Conservation (phyloP, 768 basidiomycete genomes). For the Grammothele lineata region DNA sequence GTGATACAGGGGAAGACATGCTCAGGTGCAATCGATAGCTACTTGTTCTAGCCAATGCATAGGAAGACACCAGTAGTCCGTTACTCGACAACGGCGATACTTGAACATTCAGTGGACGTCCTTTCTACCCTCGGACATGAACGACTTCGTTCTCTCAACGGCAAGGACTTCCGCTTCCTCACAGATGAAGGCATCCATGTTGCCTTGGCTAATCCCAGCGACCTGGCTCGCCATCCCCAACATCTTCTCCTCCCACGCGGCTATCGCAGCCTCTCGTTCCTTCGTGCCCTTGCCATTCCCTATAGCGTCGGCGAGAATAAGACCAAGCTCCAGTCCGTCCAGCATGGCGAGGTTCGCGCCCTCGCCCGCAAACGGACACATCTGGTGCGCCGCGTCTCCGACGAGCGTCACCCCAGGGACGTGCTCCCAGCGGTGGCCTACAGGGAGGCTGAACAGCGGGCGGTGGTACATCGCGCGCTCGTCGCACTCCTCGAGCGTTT, state of each 20-base stretch:
- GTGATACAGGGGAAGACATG: too few relatives aligned
- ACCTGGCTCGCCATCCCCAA: neutral
- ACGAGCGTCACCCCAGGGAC: conserved; percentile 5
- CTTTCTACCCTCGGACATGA: too few relatives aligned
- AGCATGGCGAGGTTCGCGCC: conserved; percentile 34
- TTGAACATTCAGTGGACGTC: too few relatives aligned
- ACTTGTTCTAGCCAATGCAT: too few relatives aligned
- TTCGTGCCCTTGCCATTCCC: neutral
- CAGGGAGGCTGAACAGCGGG: conserved; percentile 13
- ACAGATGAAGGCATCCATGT: conserved; percentile 9
- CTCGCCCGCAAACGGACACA: conserved; percentile 35
- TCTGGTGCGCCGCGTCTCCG: conserved; percentile 33
- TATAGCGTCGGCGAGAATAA: conserved; percentile 4
- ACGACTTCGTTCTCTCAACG: too few relatives aligned
- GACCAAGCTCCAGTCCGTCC: conserved; percentile 20
- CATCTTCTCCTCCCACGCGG: conserved; percentile 7
- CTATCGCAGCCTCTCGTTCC: neutral
- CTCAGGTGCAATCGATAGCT: too few relatives aligned
- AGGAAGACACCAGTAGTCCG: too few relatives aligned
- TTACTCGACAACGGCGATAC: too few relatives aligned
- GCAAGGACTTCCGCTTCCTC: too few relatives aligned
- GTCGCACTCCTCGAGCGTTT: conserved; percentile 5
- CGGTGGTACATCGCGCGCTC: conserved; percentile 9
- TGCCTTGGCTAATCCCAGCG: conserved; percentile 5
- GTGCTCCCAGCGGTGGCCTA: conserved; percentile 12